Evolutionary conservation across 164 flowering plant species (phyloP).

Genomic region (Protea cynaroides): DNA sequence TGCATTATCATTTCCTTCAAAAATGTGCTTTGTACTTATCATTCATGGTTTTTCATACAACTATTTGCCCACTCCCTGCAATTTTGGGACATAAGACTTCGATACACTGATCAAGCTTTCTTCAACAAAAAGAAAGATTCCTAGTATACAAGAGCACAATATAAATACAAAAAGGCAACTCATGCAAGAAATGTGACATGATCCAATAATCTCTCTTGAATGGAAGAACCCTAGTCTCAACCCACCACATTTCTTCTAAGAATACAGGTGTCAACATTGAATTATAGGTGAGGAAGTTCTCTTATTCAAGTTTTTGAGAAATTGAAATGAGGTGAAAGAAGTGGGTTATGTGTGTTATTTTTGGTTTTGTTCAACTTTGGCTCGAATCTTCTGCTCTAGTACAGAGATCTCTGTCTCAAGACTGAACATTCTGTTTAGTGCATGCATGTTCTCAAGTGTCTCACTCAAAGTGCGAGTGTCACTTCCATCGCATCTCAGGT

Average conservation of each 20-base stretch:
- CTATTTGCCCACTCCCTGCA: not conserved
- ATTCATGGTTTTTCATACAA: slow-evolving; percentile 9
- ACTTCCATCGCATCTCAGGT: slow-evolving; percentile 86
- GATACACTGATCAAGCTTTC: slow-evolving; percentile 20
- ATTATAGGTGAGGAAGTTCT: slow-evolving; percentile 15
- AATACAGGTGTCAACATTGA: slow-evolving; percentile 9
- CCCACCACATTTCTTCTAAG: slow-evolving; percentile 11
- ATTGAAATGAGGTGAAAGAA: slow-evolving; percentile 2
- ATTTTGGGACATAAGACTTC: not conserved
- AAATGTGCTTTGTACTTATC: slow-evolving; percentile 77
- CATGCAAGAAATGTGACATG: slow-evolving; percentile 7
- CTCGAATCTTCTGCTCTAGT: slow-evolving; percentile 77
- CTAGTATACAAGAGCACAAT: slow-evolving; percentile 8
- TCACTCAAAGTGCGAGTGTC: slow-evolving; percentile 77
- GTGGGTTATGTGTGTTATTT: slow-evolving; percentile 27
- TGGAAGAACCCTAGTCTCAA: slow-evolving; percentile 8
- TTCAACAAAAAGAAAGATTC: slow-evolving; percentile 7
- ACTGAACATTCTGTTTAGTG: slow-evolving; percentile 86
- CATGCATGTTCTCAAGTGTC: slow-evolving; percentile 95
- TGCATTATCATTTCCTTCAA: slow-evolving; percentile 79
- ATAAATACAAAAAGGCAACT: not conserved
- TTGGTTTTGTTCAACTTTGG: slow-evolving; percentile 72
- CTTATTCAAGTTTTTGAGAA: slow-evolving; percentile 25
- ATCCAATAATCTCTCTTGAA: slow-evolving; percentile 15
- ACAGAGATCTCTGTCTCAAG: slow-evolving; percentile 75